Conservation (phyloP, 2,329 filamentous ascomycete genomes). For the Fusarium begoniae region DNA sequence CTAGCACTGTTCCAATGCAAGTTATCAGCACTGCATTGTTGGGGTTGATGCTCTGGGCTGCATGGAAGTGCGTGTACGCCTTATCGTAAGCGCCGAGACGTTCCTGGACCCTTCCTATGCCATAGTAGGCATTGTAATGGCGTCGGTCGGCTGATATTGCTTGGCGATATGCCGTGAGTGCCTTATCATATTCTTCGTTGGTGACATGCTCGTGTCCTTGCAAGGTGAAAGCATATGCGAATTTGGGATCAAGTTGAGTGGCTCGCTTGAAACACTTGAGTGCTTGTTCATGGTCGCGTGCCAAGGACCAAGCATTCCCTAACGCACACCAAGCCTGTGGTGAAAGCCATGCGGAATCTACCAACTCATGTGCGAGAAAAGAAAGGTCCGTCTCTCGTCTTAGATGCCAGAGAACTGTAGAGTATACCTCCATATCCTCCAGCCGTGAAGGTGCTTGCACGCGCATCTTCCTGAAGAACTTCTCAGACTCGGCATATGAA, state of each 20-base stretch:
- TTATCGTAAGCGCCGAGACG: conserved; percentile 91
- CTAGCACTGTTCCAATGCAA: conserved; percentile 88
- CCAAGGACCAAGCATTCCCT: conserved; percentile 93
- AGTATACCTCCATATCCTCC: conserved; percentile 98
- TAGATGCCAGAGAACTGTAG: conserved; percentile 97
- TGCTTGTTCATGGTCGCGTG: conserved; percentile 93
- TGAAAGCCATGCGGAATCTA: conserved; percentile 86
- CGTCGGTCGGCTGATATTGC: conserved; percentile 86
- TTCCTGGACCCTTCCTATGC: conserved; percentile 83
- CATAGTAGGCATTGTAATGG: conserved; percentile 99
- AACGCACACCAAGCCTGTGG: conserved; percentile 96
- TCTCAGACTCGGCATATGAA: conserved; percentile 86
- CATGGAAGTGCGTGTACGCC: conserved; percentile 89
- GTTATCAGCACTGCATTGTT: conserved; percentile 93
- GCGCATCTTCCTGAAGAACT: conserved; percentile 82
- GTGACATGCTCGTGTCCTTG: conserved; percentile 96
- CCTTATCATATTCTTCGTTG: conserved; percentile 98
- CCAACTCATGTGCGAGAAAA: conserved; percentile 88
- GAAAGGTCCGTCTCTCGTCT: conserved; percentile 92
- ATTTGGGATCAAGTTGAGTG: conserved; percentile 87
- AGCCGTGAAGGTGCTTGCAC: conserved; percentile 82
- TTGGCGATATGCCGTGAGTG: conserved; percentile 84
- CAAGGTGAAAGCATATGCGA: conserved; percentile 94
- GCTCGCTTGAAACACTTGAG: conserved; percentile 94
- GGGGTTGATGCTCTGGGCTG: conserved; percentile 88